Conservation (phyloP, 2,329 filamentous ascomycete species). For the Ceratocystis eucalypticola region DNA sequence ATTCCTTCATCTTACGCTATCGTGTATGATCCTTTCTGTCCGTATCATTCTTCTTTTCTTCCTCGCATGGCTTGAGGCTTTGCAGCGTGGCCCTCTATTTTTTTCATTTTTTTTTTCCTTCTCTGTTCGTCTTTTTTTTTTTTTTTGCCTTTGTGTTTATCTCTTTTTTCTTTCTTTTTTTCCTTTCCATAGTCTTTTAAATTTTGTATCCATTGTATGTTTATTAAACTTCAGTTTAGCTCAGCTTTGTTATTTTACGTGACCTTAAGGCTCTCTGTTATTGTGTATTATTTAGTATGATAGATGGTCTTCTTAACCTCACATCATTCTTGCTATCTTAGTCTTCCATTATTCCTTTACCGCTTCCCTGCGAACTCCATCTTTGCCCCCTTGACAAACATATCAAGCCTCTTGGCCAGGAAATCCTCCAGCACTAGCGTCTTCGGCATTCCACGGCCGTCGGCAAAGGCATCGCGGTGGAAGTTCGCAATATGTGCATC, state of each 20-base stretch:
- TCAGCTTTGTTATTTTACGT: too few species aligned
- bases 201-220: not conserved
- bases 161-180: not conserved
- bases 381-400: constrained; percentile 16
- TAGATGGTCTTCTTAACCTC: not conserved
- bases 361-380: constrained; percentile 14
- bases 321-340: not conserved
- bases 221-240: too few species aligned
- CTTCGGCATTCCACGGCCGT: constrained; percentile 18
- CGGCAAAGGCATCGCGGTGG: constrained; percentile 16
- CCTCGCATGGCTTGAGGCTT: too few species aligned
- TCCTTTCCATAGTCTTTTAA: constrained; percentile 5
- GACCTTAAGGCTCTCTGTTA: too few species aligned
- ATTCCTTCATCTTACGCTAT: not conserved
- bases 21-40: not conserved
- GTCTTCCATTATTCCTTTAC: not conserved
- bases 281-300: not conserved
- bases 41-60: not conserved
- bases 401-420: constrained; percentile 15
- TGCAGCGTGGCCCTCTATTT: not conserved
- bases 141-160: not conserved
- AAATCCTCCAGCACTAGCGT: constrained; percentile 17
- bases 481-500: constrained; percentile 18
- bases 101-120: not conserved
- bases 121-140: not conserved